These are phyloP conservation scores for Chlamydomonas sp. DNA, from an alignment of 139 green algal genomes.

Conservation along the genomic window DNA sequence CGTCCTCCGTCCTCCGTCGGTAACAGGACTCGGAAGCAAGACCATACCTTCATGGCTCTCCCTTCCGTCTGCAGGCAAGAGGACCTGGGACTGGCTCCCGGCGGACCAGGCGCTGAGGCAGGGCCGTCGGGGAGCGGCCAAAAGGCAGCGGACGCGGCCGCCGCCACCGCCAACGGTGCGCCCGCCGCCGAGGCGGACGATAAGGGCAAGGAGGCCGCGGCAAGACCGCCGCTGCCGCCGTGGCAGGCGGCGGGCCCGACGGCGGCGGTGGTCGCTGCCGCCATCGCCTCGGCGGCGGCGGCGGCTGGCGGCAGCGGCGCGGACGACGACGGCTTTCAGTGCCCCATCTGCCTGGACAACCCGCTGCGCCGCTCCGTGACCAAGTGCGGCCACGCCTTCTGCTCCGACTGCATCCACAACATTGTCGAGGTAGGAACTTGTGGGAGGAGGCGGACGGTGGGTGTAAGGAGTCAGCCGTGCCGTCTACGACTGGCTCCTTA, in stretches of 20 bases:
- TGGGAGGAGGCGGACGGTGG: background rate
- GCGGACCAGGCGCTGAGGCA: background rate
- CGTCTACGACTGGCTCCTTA: too few relatives aligned
- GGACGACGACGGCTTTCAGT: constrained; percentile 6
- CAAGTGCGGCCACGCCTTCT: constrained; percentile 70
- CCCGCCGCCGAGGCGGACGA: background rate
- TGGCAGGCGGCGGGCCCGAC: background rate
- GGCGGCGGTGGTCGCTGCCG: background rate
- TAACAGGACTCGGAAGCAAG: background rate
- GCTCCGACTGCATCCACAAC: constrained; percentile 67
- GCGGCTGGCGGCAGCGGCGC: background rate
- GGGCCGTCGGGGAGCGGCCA: too few relatives aligned
- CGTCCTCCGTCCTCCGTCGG: too few relatives aligned
- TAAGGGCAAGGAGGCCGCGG: background rate
- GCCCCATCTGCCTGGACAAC: constrained; percentile 74
- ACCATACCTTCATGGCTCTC: background rate
- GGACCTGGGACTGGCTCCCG: background rate
- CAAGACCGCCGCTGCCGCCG: background rate
- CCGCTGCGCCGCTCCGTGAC: constrained; percentile 54
- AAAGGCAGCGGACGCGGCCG: background rate
- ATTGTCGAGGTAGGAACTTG: constrained; percentile 33
- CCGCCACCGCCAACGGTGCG: background rate
- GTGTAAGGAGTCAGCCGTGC: too few relatives aligned
- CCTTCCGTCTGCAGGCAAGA: background rate
- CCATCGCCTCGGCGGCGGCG: too few relatives aligned